Percentiles rank a stretch among this genome's conserved stretches.
phyloP scores from a whole-genome alignment of 139 green algal genomes.

The Mesotaenium endlicherianum region DNA sequence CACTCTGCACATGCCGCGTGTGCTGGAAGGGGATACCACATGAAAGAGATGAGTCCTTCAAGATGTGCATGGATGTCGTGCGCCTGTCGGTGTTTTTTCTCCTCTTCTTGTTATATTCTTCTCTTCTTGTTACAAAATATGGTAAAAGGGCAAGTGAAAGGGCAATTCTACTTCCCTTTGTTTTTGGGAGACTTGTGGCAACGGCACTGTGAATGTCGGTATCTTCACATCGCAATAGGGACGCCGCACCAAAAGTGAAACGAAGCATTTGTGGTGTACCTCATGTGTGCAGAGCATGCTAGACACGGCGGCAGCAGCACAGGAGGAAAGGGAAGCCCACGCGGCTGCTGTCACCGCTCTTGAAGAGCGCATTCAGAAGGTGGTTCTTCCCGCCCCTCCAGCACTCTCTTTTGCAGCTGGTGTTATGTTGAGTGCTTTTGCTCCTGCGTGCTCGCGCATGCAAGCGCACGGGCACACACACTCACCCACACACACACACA shows the following conservation, averaged over 20 bases:
- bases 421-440: background rate
- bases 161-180: background rate
- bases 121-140: background rate
- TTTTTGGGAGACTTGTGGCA: background rate
- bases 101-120: background rate
- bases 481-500: background rate
- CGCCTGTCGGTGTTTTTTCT: too few species aligned
- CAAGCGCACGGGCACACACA: background rate
- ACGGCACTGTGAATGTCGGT: background rate
- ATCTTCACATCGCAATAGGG: too few species aligned
- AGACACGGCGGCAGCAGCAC: background rate
- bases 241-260: too few species aligned
- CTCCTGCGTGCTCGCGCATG: background rate
- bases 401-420: background rate
- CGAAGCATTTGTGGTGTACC: background rate
- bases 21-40: too few species aligned
- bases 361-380: slow-evolving; percentile 13
- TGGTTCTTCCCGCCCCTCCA: too few species aligned
- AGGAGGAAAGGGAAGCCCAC: slow-evolving; percentile 5
- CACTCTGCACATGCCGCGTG: too few species aligned
- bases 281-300: slow-evolving; percentile 16
- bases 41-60: too few species aligned
- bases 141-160: too few species aligned
- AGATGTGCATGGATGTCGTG: too few species aligned
- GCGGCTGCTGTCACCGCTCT: background rate